Evolutionary conservation across 768 basidiomycete species (phyloP).

Genomic region (Podaxis sp.): DNA sequence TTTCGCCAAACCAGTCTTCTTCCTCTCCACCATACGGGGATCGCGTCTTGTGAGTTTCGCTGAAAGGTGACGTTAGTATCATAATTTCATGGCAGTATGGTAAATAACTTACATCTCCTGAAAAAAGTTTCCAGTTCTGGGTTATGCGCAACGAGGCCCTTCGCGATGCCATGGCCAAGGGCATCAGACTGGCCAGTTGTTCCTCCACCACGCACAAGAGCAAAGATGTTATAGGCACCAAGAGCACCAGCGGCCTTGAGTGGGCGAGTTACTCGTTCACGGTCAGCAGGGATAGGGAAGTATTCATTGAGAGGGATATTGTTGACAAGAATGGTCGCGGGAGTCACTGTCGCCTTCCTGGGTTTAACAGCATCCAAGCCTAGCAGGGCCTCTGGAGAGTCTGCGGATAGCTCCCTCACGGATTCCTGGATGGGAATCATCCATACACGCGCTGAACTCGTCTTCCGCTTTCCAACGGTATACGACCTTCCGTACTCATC

Average conservation of each 20-base stretch:
- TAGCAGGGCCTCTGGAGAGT: constrained; percentile 26
- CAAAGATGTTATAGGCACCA: constrained; percentile 80
- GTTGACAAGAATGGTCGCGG: constrained; percentile 80
- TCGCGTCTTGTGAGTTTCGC: constrained; percentile 88
- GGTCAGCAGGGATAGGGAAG: constrained; percentile 73
- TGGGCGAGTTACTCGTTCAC: constrained; percentile 81
- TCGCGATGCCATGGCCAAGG: constrained; percentile 72
- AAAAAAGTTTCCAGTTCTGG: constrained; percentile 66
- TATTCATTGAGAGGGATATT: constrained; percentile 75
- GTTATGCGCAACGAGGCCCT: constrained; percentile 70
- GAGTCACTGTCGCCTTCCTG: constrained; percentile 35
- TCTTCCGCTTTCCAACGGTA: constrained; percentile 85
- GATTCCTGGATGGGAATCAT: constrained; percentile 64
- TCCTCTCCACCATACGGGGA: constrained; percentile 97
- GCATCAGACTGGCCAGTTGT: constrained; percentile 93
- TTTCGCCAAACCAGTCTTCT: constrained; percentile 92
- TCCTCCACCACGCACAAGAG: constrained; percentile 82
- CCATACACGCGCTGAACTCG: constrained; percentile 90
- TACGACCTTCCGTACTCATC: constrained; percentile 86
- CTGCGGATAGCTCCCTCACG: constrained; percentile 12
- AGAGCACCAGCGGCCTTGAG: constrained; percentile 81
- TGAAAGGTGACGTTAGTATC: constrained; percentile 30
- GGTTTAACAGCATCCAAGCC: constrained; percentile 27
- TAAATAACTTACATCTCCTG: constrained; percentile 59
- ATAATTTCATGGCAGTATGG: background rate